Evolutionary conservation across 1,284 basidiomycete species (phyloP).

Genomic region (Moesziomyces antarcticus): DNA sequence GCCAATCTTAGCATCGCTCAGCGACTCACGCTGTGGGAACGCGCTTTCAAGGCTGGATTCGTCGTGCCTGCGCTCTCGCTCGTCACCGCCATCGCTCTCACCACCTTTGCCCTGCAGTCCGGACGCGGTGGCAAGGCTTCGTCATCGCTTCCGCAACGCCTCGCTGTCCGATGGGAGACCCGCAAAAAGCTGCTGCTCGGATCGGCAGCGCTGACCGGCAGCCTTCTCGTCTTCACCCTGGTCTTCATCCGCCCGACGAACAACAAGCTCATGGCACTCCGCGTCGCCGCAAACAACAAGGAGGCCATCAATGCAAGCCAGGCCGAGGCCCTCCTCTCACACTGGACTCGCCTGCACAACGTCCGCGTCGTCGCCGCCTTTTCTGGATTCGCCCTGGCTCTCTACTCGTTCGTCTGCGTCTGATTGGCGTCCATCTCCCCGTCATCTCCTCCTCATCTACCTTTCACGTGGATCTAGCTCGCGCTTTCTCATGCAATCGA

Average conservation of each 20-base stretch:
- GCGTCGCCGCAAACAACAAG: conserved; percentile 27
- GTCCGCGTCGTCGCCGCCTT: conserved; percentile 28
- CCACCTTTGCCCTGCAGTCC: conserved; percentile 11
- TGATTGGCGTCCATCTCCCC: not conserved
- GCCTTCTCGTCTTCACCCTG: conserved; percentile 21
- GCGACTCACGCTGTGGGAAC: conserved; percentile 37
- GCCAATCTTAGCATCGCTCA: conserved; percentile 36
- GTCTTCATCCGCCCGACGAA: conserved; percentile 31
- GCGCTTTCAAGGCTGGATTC: conserved; percentile 25
- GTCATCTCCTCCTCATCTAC: too few species aligned
- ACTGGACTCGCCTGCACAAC: conserved; percentile 39
- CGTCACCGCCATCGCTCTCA: conserved; percentile 10
- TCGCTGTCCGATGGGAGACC: conserved; percentile 14
- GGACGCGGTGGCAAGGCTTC: conserved; percentile 9
- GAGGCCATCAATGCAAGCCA: conserved; percentile 13
- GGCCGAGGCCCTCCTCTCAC: conserved; percentile 16
- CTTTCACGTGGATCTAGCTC: not conserved
- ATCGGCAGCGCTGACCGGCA: conserved; percentile 21
- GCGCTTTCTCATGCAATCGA: too few species aligned
- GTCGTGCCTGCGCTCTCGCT: conserved; percentile 21
- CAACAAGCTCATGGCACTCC: conserved; percentile 23
- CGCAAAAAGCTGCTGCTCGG: conserved; percentile 20
- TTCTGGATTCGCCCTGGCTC: conserved; percentile 15
- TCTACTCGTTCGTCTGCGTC: conserved; percentile 25
- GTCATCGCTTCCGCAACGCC: conserved; percentile 6